A percentile compares a stretch with the other conserved stretches of the same genome.
Evolutionary conservation across 805 yeast species (phyloP).

Genomic region (Kockiozyma suomiensis): DNA sequence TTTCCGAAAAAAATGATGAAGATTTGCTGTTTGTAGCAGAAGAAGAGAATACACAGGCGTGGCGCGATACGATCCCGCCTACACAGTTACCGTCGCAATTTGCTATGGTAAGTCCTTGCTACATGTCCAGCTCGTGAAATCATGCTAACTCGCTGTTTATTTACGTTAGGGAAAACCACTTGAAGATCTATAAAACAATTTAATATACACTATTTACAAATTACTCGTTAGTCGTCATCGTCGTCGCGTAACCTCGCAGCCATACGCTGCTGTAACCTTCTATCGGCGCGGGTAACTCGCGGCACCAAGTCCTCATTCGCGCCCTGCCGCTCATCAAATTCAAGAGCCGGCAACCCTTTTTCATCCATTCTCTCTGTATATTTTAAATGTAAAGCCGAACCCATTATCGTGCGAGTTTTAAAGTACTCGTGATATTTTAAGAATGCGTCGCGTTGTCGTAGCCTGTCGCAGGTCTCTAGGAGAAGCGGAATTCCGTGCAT

Average conservation of each 20-base stretch:
- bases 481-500: slow-evolving; percentile 4
- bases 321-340: not conserved
- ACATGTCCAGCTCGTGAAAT: no score
- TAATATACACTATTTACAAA: not conserved
- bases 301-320: slow-evolving; percentile 4
- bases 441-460: slow-evolving; percentile 15
- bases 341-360: slow-evolving; percentile 4
- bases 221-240: not conserved
- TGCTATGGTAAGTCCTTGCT: not conserved
- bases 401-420: not conserved
- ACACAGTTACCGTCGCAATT: not conserved
- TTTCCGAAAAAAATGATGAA: not conserved
- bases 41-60: not conserved
- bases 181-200: slow-evolving; percentile 1
- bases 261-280: slow-evolving; percentile 4
- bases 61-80: not conserved
- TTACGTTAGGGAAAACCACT: not conserved
- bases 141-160: not conserved
- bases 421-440: slow-evolving; percentile 6
- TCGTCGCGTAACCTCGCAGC: not conserved
- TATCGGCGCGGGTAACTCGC: not conserved
- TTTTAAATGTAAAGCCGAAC: not conserved
- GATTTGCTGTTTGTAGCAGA: not conserved
- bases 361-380: slow-evolving; percentile 1
- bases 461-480: slow-evolving; percentile 18